Evolutionary conservation across 192 early-diverging fungal species (phyloP).

Genomic region (Backusella circina): DNA sequence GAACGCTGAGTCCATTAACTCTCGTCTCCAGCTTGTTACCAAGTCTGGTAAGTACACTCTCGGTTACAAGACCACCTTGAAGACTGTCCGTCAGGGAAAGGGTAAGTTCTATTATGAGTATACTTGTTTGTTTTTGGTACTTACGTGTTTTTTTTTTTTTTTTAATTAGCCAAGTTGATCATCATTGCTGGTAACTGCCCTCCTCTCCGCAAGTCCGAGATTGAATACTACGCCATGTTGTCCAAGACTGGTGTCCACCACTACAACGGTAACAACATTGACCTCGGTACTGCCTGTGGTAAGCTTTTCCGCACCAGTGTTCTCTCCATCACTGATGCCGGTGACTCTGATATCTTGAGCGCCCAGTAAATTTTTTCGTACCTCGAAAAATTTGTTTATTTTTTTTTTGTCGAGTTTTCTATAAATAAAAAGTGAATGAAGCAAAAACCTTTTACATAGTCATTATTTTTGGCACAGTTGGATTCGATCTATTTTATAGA

Average conservation of each 20-base stretch:
- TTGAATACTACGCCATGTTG: slow-evolving; percentile 99
- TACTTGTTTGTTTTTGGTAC: not conserved
- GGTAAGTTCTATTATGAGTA: slow-evolving; percentile 42
- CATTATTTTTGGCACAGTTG: no score
- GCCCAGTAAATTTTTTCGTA: slow-evolving; percentile 29
- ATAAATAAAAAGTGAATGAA: not conserved
- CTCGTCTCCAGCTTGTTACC: slow-evolving; percentile 97
- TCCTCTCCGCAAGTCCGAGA: slow-evolving; percentile 98
- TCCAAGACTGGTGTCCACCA: slow-evolving; percentile 99
- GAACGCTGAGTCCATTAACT: slow-evolving; percentile 94
- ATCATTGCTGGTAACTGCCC: slow-evolving; percentile 99
- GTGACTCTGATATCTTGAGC: slow-evolving; percentile 76
- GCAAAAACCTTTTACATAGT: not conserved
- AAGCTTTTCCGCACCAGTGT: slow-evolving; percentile 96
- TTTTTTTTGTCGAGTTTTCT: not conserved
- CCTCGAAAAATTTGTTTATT: not conserved
- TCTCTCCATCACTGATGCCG: slow-evolving; percentile 96
- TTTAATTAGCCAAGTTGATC: slow-evolving; percentile 86
- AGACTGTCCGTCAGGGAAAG: slow-evolving; percentile 96
- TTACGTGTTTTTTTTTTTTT: slow-evolving; percentile 16
- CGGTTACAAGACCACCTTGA: slow-evolving; percentile 99
- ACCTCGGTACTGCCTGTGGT: slow-evolving; percentile 99
- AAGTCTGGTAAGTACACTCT: slow-evolving; percentile 98
- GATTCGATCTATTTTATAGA: no score
- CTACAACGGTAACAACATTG: slow-evolving; percentile 99